Conservation (phyloP, 2,329 filamentous ascomycete genomes). For the Tolypocladium album region DNA sequence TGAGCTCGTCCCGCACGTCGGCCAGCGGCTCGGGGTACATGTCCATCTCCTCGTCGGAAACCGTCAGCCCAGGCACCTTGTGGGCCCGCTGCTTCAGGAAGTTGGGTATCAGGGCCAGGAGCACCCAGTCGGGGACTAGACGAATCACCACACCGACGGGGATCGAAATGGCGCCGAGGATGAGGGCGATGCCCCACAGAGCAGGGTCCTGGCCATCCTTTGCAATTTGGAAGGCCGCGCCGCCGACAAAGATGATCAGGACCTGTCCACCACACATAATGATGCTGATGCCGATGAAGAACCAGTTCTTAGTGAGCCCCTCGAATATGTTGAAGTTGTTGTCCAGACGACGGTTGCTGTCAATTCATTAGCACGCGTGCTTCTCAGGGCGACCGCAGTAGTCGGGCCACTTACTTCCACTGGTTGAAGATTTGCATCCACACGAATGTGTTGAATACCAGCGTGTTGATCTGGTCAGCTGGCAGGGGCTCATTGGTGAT, state of each 20-base stretch:
- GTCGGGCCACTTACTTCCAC: slow-evolving; percentile 59
- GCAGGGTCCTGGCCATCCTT: slow-evolving; percentile 43
- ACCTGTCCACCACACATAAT: slow-evolving; percentile 86
- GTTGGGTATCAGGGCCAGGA: slow-evolving; percentile 41
- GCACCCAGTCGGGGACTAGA: slow-evolving; percentile 63
- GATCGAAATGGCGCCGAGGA: slow-evolving; percentile 75
- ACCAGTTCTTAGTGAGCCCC: slow-evolving; percentile 72
- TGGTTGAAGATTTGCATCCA: slow-evolving; percentile 99
- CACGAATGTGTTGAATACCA: slow-evolving; percentile 96
- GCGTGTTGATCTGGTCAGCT: slow-evolving; percentile 51
- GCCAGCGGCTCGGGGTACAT: slow-evolving; percentile 61
- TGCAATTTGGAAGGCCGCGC: slow-evolving; percentile 66
- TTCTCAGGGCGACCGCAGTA: neutral
- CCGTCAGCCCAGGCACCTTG: slow-evolving; percentile 42
- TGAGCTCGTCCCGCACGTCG: slow-evolving; percentile 70
- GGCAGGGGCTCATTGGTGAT: slow-evolving; percentile 30
- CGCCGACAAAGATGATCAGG: slow-evolving; percentile 82
- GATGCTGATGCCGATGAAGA: slow-evolving; percentile 76
- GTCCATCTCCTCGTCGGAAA: slow-evolving; percentile 58
- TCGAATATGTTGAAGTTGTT: slow-evolving; percentile 96
- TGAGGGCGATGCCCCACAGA: slow-evolving; percentile 81
- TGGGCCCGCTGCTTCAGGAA: slow-evolving; percentile 37
- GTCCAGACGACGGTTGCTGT: slow-evolving; percentile 77
- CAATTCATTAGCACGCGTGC: slow-evolving; percentile 6
- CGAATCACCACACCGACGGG: slow-evolving; percentile 75